Base-by-base conservation (phyloP, 768 basidiomycete genomes). In the Leccinum pellstonianum region DNA sequence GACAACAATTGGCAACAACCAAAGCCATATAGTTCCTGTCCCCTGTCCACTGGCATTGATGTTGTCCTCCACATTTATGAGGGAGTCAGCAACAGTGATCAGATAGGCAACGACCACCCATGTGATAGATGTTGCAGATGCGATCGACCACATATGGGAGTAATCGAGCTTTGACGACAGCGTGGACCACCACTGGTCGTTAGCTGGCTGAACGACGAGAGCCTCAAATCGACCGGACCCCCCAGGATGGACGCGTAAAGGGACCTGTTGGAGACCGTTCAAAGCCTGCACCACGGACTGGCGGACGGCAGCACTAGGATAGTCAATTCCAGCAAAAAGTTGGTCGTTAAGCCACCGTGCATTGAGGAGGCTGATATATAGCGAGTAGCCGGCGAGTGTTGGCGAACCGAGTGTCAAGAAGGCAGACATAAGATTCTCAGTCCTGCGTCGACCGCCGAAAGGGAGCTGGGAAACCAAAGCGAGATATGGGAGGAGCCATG, bases 401-500 rank as follows among this genome's bases (percentile, higher is more conserved):
- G 81, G 81, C 0, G 78, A 80, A 1, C 81, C 81, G 29, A 82
- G 64, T 1, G 79, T 76, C 35, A 82, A 67, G 12, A 82, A 11
- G 19, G 76, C 74, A 9, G 79, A 76, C 61, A 75, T 70, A 38
- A 81, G 65, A 52, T 82, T 80, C n/a, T 79, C 78, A n/a, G 73
- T 62, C 29, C 66, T 75, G 55, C 75, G 73, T 12, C 63, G 70
- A 27, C 76, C 72, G 5, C 80, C 80, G 25, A 80, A 83, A 1
- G 80, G 82, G n/a, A 83, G 75, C 52, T 81, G 80, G 0, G 80
- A 80, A 17, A 82, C 67, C 9, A 83, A 62, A 1, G 81, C 79
- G 12, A 83, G 73, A 73, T 79, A 81, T 6, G 81, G 81, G 6
- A 83, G 56, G 2, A 82, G 69, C 81, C 81, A 83, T 0, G 78